A percentile compares a stretch with the other conserved stretches of the same genome.
These are phyloP conservation scores for Xylaria acuta DNA, from an alignment of 495 filamentous ascomycete genomes.

Conservation along the genomic window DNA sequence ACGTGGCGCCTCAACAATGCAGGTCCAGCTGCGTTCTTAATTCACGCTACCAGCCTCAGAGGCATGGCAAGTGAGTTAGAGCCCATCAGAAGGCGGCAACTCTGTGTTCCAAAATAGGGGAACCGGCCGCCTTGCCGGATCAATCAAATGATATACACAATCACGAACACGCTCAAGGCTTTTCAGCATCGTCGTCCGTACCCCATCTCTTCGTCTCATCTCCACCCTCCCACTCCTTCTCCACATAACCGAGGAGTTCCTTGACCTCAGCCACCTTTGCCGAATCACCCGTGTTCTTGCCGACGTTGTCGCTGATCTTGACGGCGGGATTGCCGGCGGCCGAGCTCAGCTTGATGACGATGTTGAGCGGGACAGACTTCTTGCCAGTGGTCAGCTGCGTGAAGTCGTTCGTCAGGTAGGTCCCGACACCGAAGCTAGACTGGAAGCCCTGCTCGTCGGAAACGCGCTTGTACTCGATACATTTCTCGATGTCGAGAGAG, in stretches of 20 bases:
- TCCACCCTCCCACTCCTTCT: slow-evolving; percentile 80
- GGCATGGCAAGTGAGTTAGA: background rate
- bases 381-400: slow-evolving; percentile 65
- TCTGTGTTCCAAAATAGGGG: background rate
- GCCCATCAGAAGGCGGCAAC: background rate
- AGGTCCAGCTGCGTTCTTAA: background rate
- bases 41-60: background rate
- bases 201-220: slow-evolving; percentile 88
- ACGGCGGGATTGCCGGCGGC: slow-evolving; percentile 83
- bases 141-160: background rate
- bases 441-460: slow-evolving; percentile 81
- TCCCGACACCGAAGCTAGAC: slow-evolving; percentile 90
- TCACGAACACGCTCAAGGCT: background rate
- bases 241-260: slow-evolving; percentile 79
- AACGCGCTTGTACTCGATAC: slow-evolving; percentile 83
- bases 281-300: slow-evolving; percentile 93
- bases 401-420: slow-evolving; percentile 96
- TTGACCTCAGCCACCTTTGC: slow-evolving; percentile 83
- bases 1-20: background rate
- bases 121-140: background rate
- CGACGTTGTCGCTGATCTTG: slow-evolving; percentile 96
- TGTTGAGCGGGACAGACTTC: slow-evolving; percentile 94
- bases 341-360: slow-evolving; percentile 93
- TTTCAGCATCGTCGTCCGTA: slow-evolving; percentile 14
- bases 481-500: slow-evolving; percentile 87